Percentiles rank a stretch among this genome's conserved stretches.
phyloP scores from a whole-genome alignment of 257 asterid genomes.

The Oldenlandia corymbosa region DNA sequence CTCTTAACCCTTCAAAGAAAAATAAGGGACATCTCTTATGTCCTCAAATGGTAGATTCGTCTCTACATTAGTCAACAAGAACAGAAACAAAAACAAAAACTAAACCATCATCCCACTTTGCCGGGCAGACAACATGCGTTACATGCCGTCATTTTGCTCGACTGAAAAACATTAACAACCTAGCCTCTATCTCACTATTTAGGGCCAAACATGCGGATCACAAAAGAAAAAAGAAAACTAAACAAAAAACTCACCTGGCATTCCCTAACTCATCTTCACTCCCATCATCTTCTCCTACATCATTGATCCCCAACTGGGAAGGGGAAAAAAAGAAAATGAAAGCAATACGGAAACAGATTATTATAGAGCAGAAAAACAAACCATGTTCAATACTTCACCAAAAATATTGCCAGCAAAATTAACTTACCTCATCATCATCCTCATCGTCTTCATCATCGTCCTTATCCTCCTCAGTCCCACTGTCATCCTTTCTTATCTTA shows the following conservation, averaged over 20 bases:
- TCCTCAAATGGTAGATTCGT: no score
- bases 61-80: no score
- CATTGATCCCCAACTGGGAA: conserved; percentile 71
- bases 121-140: no score
- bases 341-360: conserved; percentile 10
- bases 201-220: no score
- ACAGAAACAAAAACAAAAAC: no score
- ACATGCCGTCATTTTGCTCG: no score
- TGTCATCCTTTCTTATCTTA: conserved; percentile 22
- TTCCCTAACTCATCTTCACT: conserved; percentile 37
- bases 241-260: conserved; percentile 43
- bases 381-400: neutral
- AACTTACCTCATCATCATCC: conserved; percentile 55
- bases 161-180: no score
- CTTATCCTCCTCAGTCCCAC: conserved; percentile 40
- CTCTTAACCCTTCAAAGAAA: no score
- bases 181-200: no score
- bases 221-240: conserved; percentile 1
- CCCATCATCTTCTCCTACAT: conserved; percentile 40
- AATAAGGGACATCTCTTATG: no score
- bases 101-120: no score
- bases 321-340: no score
- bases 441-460: conserved; percentile 34
- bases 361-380: neutral
- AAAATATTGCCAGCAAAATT: conserved; percentile 6